phyloP scores from a whole-genome alignment of 2,329 filamentous ascomycete species.

The Ophiostoma sp. region DNA sequence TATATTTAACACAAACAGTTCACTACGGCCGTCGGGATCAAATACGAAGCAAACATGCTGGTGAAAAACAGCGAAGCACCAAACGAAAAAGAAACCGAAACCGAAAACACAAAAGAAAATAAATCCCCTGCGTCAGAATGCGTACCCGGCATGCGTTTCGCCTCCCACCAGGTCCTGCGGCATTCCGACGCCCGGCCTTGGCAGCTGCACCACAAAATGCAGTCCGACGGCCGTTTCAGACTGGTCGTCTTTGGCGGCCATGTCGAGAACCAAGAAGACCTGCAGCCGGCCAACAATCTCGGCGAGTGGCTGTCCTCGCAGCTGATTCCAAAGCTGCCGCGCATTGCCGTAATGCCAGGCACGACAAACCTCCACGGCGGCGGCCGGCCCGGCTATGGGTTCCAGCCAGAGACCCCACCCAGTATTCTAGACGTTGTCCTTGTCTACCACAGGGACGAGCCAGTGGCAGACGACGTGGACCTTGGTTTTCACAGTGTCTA shows the following conservation, averaged over 20 bases:
- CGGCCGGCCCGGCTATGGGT: slow-evolving; percentile 14
- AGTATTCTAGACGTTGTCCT: slow-evolving; percentile 53
- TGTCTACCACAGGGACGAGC: slow-evolving; percentile 48
- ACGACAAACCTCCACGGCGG: slow-evolving; percentile 27
- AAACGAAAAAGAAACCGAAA: not conserved
- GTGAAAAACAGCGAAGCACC: not conserved
- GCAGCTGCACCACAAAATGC: slow-evolving; percentile 54
- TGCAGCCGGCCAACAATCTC: slow-evolving; percentile 39
- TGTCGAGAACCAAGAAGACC: slow-evolving; percentile 23
- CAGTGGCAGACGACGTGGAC: no score
- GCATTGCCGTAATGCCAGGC: slow-evolving; percentile 34
- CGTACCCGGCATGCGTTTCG: slow-evolving; percentile 53
- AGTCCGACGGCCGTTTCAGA: slow-evolving; percentile 54
- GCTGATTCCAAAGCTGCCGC: slow-evolving; percentile 36
- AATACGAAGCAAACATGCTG: slow-evolving; percentile 21
- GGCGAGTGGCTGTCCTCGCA: slow-evolving; percentile 41
- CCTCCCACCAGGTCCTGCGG: slow-evolving; percentile 54
- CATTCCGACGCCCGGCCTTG: slow-evolving; percentile 53
- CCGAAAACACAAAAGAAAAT: not conserved
- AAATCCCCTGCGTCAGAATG: slow-evolving; percentile 41
- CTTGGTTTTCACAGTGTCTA: slow-evolving; percentile 47
- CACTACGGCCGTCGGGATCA: slow-evolving; percentile 21
- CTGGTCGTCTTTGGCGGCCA: slow-evolving; percentile 53
- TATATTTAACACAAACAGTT: slow-evolving; percentile 12
- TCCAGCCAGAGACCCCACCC: not conserved